Evolutionary conservation across 2,329 filamentous ascomycete genomes (phyloP), one percentile per base, ranked within the genome.

Genomic region (Ophiosphaerella korrae): DNA sequence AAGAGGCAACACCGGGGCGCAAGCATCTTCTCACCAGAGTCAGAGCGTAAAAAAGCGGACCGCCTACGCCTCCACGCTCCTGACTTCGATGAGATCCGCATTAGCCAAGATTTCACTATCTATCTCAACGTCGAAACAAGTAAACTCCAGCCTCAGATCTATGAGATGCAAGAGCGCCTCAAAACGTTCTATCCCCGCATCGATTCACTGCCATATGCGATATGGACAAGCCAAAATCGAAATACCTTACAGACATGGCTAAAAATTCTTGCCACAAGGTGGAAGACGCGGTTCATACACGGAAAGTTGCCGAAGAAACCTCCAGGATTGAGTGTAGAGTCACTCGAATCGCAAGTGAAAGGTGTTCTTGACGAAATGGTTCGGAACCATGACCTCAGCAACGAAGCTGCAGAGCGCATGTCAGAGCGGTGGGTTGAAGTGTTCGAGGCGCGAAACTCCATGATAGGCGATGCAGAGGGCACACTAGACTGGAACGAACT

Each of bases 221-320:
- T 69, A 5, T 67, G 58, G 62, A 58, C 55, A 3, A 58, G 53
- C 8, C 14, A 54, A 4, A 61, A 65, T 24, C 51, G 51, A 13
- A 44, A 52, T 7, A 59, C 58, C 0, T 29, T 70, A n/a, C 57
- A 60, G 35, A 66, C 55, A 1, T 72, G 66, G 64, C 52, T 71
- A 0, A 68, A 59, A 42, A 63, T 71, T 11, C 36, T 72, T 0
- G 38, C 59, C 0, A 49, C 36, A 6, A 57, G 64, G 37, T 72
- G 63, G 58, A 48, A 63, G 16, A 59, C 54, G 14, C 53, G 65
- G 0, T 61, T 63, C 9, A 57, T 68, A 1, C 40, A 57, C 11
- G 26, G 26, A 29, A 29, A 29, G 26, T 2, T 14, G 51, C 58
- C 12, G 46, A 53, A 1, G 16, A 37, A 1, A 24, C 26, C 5